A percentile compares a stretch with the other conserved stretches of the same genome.
Conservation (phyloP, 2,329 filamentous ascomycete genomes). For the Harringtonia lauricola region DNA sequence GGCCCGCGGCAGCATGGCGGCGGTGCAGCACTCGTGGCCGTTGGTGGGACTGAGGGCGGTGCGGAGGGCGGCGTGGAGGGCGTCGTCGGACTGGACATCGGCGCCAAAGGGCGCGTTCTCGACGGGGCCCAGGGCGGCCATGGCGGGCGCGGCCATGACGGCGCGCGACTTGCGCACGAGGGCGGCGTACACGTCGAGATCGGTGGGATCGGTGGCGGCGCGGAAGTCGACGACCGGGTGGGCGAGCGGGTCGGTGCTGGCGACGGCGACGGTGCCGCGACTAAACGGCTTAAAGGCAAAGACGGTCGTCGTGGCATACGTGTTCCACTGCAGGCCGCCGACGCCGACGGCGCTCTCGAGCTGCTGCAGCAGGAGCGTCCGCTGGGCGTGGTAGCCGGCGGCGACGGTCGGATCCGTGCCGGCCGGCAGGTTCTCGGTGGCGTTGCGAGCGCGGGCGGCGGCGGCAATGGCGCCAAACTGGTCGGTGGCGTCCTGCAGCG, state of each 20-base stretch:
- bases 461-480: slow-evolving; percentile 17
- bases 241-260: slow-evolving; percentile 23
- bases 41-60: slow-evolving; percentile 12
- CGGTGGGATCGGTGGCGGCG: slow-evolving; percentile 34
- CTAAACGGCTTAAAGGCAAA: slow-evolving; percentile 21
- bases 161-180: slow-evolving; percentile 25
- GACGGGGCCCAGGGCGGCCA: slow-evolving; percentile 21
- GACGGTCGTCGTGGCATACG: slow-evolving; percentile 16
- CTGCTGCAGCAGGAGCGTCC: slow-evolving; percentile 17
- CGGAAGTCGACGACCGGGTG: slow-evolving; percentile 27
- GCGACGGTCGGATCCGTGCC: slow-evolving; percentile 22
- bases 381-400: slow-evolving; percentile 25
- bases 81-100: slow-evolving; percentile 18
- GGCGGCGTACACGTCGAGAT: slow-evolving; percentile 33
- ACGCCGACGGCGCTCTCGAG: slow-evolving; percentile 16
- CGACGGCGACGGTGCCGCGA: slow-evolving; percentile 26
- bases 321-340: slow-evolving; percentile 21
- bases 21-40: slow-evolving; percentile 31
- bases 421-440: slow-evolving; percentile 18
- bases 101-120: slow-evolving; percentile 23
- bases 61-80: slow-evolving; percentile 14
- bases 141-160: slow-evolving; percentile 16
- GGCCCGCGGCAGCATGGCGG: slow-evolving; percentile 31
- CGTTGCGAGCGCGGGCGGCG: slow-evolving; percentile 9
- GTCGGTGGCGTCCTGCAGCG: slow-evolving; percentile 21